A percentile compares a stretch with the other conserved stretches of the same genome.
These are phyloP conservation scores for Biscutella laevigata DNA, from an alignment of 441 rosid species.

Conservation along the genomic window DNA sequence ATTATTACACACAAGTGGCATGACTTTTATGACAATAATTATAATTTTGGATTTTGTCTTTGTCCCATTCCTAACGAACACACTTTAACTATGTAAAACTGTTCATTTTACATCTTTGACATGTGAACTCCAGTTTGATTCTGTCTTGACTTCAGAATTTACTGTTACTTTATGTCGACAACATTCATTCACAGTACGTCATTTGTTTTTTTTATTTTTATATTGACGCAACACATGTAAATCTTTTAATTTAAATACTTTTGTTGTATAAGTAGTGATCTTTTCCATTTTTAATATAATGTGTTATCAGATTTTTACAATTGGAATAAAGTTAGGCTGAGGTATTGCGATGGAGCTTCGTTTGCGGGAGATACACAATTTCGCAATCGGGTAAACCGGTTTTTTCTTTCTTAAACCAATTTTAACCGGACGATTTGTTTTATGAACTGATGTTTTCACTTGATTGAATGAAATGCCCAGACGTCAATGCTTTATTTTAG, in stretches of 20 bases:
- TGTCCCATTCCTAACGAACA: conserved; percentile 18
- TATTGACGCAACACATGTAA: neutral
- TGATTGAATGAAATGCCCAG: conserved; percentile 41
- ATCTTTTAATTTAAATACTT: too few species aligned
- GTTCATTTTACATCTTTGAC: neutral
- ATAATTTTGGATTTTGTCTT: conserved; percentile 20
- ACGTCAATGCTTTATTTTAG: conserved; percentile 74
- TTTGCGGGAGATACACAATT: conserved; percentile 51
- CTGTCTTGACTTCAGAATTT: neutral
- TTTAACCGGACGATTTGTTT: neutral
- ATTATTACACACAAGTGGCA: too few species aligned
- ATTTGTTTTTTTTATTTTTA: neutral
- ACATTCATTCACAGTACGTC: neutral
- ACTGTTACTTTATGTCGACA: conserved; percentile 3
- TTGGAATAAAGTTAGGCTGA: conserved; percentile 66
- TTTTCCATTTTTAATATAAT: neutral
- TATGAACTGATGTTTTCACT: conserved; percentile 2
- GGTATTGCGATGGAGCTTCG: conserved; percentile 73
- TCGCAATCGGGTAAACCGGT: conserved; percentile 51
- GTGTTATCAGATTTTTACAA: conserved; percentile 53
- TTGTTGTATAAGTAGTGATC: too few species aligned
- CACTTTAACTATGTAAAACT: neutral
- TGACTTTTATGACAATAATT: too few species aligned
- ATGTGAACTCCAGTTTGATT: conserved; percentile 18
- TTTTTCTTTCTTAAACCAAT: neutral